phyloP scores from a whole-genome alignment of 2,329 filamentous ascomycete species.

The Akanthomyces dipterigenus region DNA sequence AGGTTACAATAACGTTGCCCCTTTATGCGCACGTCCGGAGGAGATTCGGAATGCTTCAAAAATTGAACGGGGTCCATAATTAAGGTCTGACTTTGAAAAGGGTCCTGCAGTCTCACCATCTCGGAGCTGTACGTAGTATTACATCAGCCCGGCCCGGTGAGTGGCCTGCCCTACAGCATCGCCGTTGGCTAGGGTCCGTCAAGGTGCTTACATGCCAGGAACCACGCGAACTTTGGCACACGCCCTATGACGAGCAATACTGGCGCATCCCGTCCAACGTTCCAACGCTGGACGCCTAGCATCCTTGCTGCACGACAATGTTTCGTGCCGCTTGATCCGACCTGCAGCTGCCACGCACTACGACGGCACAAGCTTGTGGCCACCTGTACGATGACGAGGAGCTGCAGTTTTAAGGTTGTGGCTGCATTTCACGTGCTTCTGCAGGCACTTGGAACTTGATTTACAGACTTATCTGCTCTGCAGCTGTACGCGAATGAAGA shows the following conservation, averaged over 20 bases:
- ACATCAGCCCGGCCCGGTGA: conserved; percentile 10
- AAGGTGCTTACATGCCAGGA: not conserved
- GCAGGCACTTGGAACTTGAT: not conserved
- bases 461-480: not conserved
- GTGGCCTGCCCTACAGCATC: not conserved
- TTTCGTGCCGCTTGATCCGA: conserved; percentile 5
- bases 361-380: not conserved
- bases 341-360: not conserved
- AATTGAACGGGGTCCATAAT: not conserved
- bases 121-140: not conserved
- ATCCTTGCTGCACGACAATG: not conserved
- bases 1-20: not conserved
- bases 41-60: not conserved
- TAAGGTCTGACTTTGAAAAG: not conserved
- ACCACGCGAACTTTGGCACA: not conserved
- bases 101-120: not conserved
- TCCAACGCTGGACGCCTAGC: not conserved
- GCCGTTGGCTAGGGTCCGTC: not conserved
- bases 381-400: conserved; percentile 6
- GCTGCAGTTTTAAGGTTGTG: not conserved
- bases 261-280: not conserved
- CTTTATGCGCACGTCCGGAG: not conserved
- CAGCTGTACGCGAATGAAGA: no score
- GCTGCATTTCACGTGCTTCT: not conserved
- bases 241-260: not conserved